Percentiles rank a stretch among this genome's conserved stretches.
phyloP scores from a whole-genome alignment of 192 early-diverging fungal genomes.

The Entrophospora sp. region DNA sequence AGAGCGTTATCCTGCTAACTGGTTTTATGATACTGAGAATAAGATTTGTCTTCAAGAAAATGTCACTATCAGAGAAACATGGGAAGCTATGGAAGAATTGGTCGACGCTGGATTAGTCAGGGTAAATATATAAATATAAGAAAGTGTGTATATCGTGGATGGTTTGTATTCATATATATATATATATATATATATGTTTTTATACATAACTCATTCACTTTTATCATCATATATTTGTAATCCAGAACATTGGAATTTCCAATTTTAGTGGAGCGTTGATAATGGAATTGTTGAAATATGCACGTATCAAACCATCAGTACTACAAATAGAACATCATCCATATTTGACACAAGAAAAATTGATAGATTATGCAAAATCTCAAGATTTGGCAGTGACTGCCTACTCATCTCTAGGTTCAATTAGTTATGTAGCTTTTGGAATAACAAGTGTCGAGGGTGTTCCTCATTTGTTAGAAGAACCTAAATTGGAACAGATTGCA shows the following conservation, averaged over 20 bases:
- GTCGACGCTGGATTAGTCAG: slow-evolving; percentile 46
- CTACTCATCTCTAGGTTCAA: slow-evolving; percentile 62
- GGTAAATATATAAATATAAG: not conserved
- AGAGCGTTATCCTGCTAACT: slow-evolving; percentile 38
- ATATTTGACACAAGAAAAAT: slow-evolving; percentile 55
- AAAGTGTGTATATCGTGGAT: no score
- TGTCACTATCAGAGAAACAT: slow-evolving; percentile 51
- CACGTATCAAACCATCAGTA: slow-evolving; percentile 56
- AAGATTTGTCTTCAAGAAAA: slow-evolving; percentile 31
- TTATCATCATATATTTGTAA: no score
- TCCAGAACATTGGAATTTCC: slow-evolving; percentile 54
- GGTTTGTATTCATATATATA: no score
- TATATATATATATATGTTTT: no score
- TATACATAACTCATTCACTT: no score
- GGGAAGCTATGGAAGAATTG: slow-evolving; percentile 66
- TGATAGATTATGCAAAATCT: slow-evolving; percentile 50
- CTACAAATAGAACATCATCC: slow-evolving; percentile 72
- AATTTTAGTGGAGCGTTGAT: slow-evolving; percentile 51
- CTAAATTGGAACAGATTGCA: slow-evolving; percentile 44
- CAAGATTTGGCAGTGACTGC: slow-evolving; percentile 59
- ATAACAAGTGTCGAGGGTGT: slow-evolving; percentile 20
- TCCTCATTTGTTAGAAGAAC: slow-evolving; percentile 40
- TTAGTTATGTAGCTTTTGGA: slow-evolving; percentile 33
- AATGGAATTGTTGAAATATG: slow-evolving; percentile 48
- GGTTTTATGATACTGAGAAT: slow-evolving; percentile 17